Evolutionary conservation across 345 rosid genomes (phyloP), one percentile per base, ranked within the genome.

Genomic region (Noccaea caerulescens): DNA sequence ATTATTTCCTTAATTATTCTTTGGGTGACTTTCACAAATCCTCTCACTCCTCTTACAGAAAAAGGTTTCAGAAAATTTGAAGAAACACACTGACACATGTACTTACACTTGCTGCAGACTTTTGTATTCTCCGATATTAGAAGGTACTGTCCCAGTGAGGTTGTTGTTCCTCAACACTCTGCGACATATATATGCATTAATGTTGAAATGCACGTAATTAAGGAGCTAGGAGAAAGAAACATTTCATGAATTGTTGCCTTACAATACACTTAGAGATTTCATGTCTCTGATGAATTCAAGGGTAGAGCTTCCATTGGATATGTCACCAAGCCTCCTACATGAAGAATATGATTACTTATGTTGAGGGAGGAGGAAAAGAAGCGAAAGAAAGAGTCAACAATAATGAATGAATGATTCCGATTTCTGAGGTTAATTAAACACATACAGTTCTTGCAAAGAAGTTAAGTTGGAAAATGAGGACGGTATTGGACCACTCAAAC

Each of bases 241-340:
- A 2, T 8, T 23, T 3, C 50, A 64, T 14, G 51, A 54, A 23
- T 46, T 30, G 67, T 36, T 52, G 70, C 38, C 89, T 78, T 73
- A 88, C 94, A 88, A 66, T 36, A 52, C 3, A 23, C 42, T 72
- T 41, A 88, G 79, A 27, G 78, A 69, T 60, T 65, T 84, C 87
- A 86, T 73, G 45, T 78, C 54, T 62, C 46, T 79, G 3, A 88
- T 70, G 66, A 88, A 83, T 47, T 63, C 84, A 66, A 86, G 53
- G 5, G 88, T 69, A 42, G 84, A 83, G 75, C 78, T 81, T 61
- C 71, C 86, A 70, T 86, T 82, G 46, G 84, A 70, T 39, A 88
- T 72, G 76, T 75, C 91, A 30, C 89, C 83, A 76, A 88, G 81
- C 76, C 82, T 82, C 89, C 94, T 88, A 10, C 32, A 62, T 51